Conservation (phyloP, 2,329 filamentous ascomycete species). For the Drechslerella dactyloides region DNA sequence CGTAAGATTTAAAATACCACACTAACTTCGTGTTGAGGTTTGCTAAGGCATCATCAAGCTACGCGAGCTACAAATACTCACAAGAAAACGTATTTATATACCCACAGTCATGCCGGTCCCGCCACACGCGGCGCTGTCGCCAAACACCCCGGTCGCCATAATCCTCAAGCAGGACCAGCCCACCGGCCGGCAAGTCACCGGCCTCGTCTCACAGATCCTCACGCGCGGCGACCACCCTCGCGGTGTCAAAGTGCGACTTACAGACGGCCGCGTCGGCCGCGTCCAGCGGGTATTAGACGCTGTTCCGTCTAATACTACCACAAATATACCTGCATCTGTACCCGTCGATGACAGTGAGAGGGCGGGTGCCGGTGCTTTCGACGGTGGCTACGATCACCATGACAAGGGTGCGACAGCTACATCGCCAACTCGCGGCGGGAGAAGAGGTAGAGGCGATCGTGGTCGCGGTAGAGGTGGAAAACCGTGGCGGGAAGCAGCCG, state of each 20-base stretch:
- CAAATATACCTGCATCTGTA: slow-evolving; percentile 34
- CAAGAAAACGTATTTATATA: slow-evolving; percentile 51
- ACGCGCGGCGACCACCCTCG: slow-evolving; percentile 76
- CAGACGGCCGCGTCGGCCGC: slow-evolving; percentile 73
- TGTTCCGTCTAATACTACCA: slow-evolving; percentile 10
- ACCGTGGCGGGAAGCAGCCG: slow-evolving; percentile 28
- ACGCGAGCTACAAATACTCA: no score
- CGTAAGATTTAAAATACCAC: no score
- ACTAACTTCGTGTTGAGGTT: no score
- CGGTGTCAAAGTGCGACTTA: slow-evolving; percentile 78
- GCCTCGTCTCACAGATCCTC: slow-evolving; percentile 70
- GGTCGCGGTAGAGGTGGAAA: slow-evolving; percentile 38
- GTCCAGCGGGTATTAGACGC: slow-evolving; percentile 68
- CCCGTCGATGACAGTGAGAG: no score
- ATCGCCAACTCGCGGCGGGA: slow-evolving; percentile 13
- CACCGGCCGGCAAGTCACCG: slow-evolving; percentile 73
- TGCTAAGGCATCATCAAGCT: no score
- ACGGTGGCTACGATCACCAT: no score
- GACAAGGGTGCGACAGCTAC: no score
- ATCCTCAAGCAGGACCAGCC: slow-evolving; percentile 77
- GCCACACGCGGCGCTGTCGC: slow-evolving; percentile 64
- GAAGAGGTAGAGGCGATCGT: slow-evolving; percentile 39
- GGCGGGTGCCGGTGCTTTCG: no score
- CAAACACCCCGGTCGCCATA: slow-evolving; percentile 72
- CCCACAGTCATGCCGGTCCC: slow-evolving; percentile 57